Base-by-base conservation (phyloP, 2,329 filamentous ascomycete genomes). In the Alternaria arbusti region DNA sequence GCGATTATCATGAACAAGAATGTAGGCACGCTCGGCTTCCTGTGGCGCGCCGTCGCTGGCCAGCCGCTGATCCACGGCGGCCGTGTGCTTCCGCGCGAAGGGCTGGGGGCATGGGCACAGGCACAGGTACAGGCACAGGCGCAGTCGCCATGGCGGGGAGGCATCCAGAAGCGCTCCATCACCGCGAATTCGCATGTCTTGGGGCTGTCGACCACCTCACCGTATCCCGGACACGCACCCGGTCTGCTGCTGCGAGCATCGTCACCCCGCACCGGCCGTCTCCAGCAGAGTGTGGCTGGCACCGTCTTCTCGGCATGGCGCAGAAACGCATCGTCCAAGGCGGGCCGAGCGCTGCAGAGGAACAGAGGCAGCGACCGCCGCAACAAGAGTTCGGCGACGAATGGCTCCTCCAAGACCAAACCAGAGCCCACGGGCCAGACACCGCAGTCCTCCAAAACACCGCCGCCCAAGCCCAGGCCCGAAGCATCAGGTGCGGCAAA, bases 1-100 rank as follows among this genome's bases (percentile, higher is more conserved):
- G 63, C 70, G 67, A 57, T 69, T 75, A 80, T 74, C 73, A 84
- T 84, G 82, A 82, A 78, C 74, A 74, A 81, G 74, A 79, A 82
- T 83, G 81, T 78, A 74, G 77, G 71, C 70, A 64, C 70, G 64
- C 70, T 74, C 71, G 76, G 74, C 64, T 66, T 73, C 54, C 64
- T 78, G 65, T 72, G 75, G 70, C 75, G 74, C 71, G 70, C 72
- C 26, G 57, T 72, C 64, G 69, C 72, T 61, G 72, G 72, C 70
- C 73, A 70, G 63, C 71, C 69, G 56, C 67, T 74, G 52, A 54
- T 58, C 51, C 66, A 71, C 40, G 58, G 61, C 40, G 58, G 61
- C 62, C 57, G 50, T 47, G 56, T 51, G 46, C 68, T 72, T n/a
- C 63, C 66, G 45, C 68, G 63, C 43, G 64, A 70, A 57, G 61